Evolutionary conservation across 192 early-diverging fungal species (phyloP).

Genomic region (Coemansia sp.): DNA sequence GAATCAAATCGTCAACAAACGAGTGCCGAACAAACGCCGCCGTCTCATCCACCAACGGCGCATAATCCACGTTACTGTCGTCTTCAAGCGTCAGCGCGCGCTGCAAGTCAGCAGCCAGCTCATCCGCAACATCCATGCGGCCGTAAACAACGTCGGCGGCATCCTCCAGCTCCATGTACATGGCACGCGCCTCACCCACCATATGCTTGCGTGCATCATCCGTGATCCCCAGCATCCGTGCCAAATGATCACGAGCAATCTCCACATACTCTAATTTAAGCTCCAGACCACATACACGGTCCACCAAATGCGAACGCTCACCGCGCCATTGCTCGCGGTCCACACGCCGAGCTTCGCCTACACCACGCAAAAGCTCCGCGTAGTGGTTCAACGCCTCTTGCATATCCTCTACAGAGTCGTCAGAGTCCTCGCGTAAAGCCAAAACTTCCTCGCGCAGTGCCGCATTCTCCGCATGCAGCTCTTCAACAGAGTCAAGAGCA

Average conservation of each 20-base stretch:
- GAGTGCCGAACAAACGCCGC: slow-evolving; percentile 1
- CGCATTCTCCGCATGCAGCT: slow-evolving; percentile 18
- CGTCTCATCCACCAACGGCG: slow-evolving; percentile 15
- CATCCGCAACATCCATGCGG: slow-evolving; percentile 28
- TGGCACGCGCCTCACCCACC: slow-evolving; percentile 39
- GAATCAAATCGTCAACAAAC: slow-evolving; percentile 34
- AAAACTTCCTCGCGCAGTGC: slow-evolving; percentile 28
- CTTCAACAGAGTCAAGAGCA: slow-evolving; percentile 14
- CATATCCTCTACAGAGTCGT: slow-evolving; percentile 7
- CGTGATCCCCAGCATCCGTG: slow-evolving; percentile 20
- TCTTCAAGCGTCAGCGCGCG: slow-evolving; percentile 13
- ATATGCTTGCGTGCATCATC: slow-evolving; percentile 52
- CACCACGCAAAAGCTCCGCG: slow-evolving; percentile 26
- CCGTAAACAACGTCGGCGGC: slow-evolving; percentile 20
- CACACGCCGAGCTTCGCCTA: slow-evolving; percentile 25
- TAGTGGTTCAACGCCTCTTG: slow-evolving; percentile 36
- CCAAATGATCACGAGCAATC: slow-evolving; percentile 16
- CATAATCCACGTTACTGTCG: slow-evolving; percentile 3
- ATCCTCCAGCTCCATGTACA: slow-evolving; percentile 49
- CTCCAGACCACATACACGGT: slow-evolving; percentile 12
- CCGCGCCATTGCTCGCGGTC: slow-evolving; percentile 38
- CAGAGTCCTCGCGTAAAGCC: slow-evolving; percentile 12
- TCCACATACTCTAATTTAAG: neutral
- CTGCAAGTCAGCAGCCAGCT: slow-evolving; percentile 29
- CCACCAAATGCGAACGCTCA: slow-evolving; percentile 30